Conservation (phyloP, 495 filamentous ascomycete species). For the Amniculicola lignicola region DNA sequence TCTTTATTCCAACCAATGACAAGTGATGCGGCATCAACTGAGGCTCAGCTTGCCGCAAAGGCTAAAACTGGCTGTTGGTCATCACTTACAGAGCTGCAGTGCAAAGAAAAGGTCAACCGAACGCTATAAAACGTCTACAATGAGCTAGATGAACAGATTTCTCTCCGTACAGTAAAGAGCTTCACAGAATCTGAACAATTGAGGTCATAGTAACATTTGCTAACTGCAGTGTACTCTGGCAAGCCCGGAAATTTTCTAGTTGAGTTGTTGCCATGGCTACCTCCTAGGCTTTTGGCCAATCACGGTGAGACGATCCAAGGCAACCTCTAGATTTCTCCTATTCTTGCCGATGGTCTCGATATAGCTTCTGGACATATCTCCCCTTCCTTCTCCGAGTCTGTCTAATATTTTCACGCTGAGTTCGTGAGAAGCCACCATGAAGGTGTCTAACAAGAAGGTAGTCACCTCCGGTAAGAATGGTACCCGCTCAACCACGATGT, state of each 20-base stretch:
- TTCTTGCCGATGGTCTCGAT: background rate
- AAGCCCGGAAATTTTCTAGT: background rate
- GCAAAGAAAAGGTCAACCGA: too few relatives aligned
- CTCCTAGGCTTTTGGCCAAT: background rate
- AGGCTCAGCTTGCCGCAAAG: too few relatives aligned
- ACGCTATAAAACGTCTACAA: too few relatives aligned
- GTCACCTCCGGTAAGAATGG: background rate
- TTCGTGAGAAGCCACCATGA: background rate
- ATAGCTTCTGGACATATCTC: background rate
- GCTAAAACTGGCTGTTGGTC: too few relatives aligned
- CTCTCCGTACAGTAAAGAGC: too few relatives aligned
- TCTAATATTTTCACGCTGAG: background rate
- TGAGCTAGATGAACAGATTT: too few relatives aligned
- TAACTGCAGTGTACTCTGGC: too few relatives aligned
- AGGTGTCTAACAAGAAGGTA: background rate
- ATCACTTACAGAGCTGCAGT: too few relatives aligned
- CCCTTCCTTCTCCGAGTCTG: background rate
- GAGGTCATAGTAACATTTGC: too few relatives aligned
- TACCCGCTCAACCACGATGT: background rate
- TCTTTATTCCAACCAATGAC: too few relatives aligned
- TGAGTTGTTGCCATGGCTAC: background rate
- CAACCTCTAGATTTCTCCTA: background rate
- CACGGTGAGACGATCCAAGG: background rate
- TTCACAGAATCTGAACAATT: too few relatives aligned
- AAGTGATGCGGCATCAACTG: too few relatives aligned